These are phyloP conservation scores for Fusarium pseudonygamai DNA, from an alignment of 2,329 filamentous ascomycete genomes.

Conservation along the genomic window DNA sequence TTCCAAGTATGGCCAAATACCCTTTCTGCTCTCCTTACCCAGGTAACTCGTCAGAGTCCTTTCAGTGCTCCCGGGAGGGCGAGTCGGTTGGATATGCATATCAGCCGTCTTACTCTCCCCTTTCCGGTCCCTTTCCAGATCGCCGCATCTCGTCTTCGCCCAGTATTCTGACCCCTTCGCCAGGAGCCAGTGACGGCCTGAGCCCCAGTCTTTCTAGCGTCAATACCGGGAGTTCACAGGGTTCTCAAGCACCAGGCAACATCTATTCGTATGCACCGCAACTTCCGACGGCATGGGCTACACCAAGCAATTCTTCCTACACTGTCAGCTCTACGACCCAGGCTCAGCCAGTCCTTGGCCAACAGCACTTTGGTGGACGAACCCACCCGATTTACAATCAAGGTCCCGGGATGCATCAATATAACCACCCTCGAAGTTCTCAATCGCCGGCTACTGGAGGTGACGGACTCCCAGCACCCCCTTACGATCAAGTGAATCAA, in stretches of 20 bases:
- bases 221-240: constrained; percentile 67
- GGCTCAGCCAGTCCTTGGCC: constrained; percentile 42
- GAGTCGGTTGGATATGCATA: constrained; percentile 37
- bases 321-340: constrained; percentile 60
- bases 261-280: constrained; percentile 64
- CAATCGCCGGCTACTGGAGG: constrained; percentile 62
- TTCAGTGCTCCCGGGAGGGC: constrained; percentile 38
- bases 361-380: constrained; percentile 44
- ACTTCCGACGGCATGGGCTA: constrained; percentile 68
- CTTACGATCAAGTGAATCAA: constrained; percentile 74
- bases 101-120: constrained; percentile 38
- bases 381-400: constrained; percentile 54
- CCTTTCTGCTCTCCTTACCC: constrained; percentile 33
- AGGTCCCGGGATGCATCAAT: constrained; percentile 59
- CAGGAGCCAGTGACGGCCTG: constrained; percentile 68
- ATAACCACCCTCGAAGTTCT: constrained; percentile 47
- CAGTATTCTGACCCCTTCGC: constrained; percentile 49
- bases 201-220: constrained; percentile 69
- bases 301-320: constrained; percentile 59
- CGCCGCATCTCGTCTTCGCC: constrained; percentile 43
- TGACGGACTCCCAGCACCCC: constrained; percentile 71
- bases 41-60: constrained; percentile 34
- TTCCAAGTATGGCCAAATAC: constrained; percentile 49
- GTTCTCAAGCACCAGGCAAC: constrained; percentile 63
- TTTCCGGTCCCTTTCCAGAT: constrained; percentile 42